Conservation (phyloP, 2,329 filamentous ascomycete species). For the Chaetoscypha palmicola region DNA sequence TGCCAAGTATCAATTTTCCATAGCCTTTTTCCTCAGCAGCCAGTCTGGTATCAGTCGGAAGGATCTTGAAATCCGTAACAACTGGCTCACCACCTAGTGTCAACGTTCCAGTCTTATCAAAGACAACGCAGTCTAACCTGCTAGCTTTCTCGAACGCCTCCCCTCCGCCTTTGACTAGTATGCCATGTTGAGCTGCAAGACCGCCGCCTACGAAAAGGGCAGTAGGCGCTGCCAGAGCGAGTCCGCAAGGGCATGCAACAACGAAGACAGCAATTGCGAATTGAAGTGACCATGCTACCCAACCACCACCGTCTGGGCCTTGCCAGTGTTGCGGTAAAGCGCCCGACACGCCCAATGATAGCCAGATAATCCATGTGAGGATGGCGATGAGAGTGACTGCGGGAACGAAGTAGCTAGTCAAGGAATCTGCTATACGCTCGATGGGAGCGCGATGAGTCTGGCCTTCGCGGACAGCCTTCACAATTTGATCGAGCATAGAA, state of each 20-base stretch:
- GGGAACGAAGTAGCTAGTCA: constrained; percentile 74
- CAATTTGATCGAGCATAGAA: constrained; percentile 76
- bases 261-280: constrained; percentile 63
- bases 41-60: constrained; percentile 17
- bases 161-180: constrained; percentile 51
- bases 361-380: constrained; percentile 65
- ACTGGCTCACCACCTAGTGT: constrained; percentile 59
- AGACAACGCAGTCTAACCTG: constrained; percentile 47
- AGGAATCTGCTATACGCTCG: constrained; percentile 63
- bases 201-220: constrained; percentile 53
- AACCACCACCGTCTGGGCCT: constrained; percentile 50
- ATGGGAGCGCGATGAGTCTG: constrained; percentile 70
- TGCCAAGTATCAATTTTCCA: constrained; percentile 38
- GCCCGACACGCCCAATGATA: constrained; percentile 54
- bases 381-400: constrained; percentile 63
- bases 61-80: constrained; percentile 40
- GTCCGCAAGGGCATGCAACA: constrained; percentile 54
- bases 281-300: constrained; percentile 67
- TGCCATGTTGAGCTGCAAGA: constrained; percentile 48
- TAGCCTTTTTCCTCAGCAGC: constrained; percentile 1
- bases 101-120: constrained; percentile 55
- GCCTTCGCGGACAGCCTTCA: constrained; percentile 68
- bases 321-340: constrained; percentile 50
- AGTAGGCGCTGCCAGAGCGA: constrained; percentile 52
- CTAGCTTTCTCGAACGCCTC: constrained; percentile 54